Conservation (phyloP, 208 protist genomes). For the Acanthamoeba castellanii region DNA sequence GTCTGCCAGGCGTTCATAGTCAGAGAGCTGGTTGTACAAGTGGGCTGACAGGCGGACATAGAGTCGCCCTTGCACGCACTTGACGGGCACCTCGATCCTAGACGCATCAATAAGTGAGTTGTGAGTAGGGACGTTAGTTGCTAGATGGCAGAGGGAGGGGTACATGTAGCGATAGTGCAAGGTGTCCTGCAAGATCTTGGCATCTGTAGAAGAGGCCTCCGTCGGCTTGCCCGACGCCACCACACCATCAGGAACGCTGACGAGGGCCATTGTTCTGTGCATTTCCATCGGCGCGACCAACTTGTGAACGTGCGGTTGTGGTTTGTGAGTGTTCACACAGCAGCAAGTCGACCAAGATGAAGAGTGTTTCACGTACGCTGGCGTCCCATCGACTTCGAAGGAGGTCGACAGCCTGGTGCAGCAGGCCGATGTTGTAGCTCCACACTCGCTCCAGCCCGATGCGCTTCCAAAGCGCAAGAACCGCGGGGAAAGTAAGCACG, state of each 20-base stretch:
- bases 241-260: background rate
- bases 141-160: background rate
- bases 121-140: constrained; percentile 17
- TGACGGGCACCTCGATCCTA: constrained; percentile 93
- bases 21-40: constrained; percentile 92
- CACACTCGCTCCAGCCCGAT: background rate
- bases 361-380: constrained; percentile 72
- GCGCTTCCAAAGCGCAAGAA: constrained; percentile 89
- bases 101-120: constrained; percentile 91
- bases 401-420: constrained; percentile 82
- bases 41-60: constrained; percentile 93
- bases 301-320: background rate
- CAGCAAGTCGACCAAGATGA: background rate
- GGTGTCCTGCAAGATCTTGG: constrained; percentile 2
- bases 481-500: constrained; percentile 91
- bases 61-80: constrained; percentile 90
- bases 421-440: constrained; percentile 15
- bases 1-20: constrained; percentile 90
- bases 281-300: background rate
- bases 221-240: background rate
- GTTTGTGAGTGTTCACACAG: background rate
- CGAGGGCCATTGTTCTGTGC: background rate
- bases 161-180: background rate
- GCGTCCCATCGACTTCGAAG: background rate
- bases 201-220: background rate